A percentile compares a stretch with the other conserved stretches of the same genome.
Conservation (phyloP, 495 filamentous ascomycete species). For the Cercophora scortea region DNA sequence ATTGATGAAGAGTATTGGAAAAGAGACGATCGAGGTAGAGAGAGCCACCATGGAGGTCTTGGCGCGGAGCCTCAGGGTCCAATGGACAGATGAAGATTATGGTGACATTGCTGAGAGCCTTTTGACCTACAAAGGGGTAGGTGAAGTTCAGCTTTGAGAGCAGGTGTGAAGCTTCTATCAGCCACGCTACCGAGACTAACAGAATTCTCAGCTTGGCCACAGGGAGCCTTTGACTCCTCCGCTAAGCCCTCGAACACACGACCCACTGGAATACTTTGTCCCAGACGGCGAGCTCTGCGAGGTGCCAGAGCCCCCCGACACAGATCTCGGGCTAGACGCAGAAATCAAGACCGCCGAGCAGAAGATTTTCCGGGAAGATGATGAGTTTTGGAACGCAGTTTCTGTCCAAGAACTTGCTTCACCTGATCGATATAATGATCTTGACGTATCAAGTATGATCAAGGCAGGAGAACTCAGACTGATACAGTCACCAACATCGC, state of each 20-base stretch:
- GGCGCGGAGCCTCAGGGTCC: slow-evolving; percentile 22
- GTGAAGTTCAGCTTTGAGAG: slow-evolving; percentile 1
- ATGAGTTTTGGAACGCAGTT: slow-evolving; percentile 10
- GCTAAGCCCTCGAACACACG: slow-evolving; percentile 40
- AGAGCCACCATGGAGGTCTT: slow-evolving; percentile 11
- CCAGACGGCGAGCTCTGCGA: slow-evolving; percentile 39
- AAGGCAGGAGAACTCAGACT: slow-evolving; percentile 11
- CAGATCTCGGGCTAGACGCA: slow-evolving; percentile 31
- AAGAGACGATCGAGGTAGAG: slow-evolving; percentile 14
- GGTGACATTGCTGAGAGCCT: slow-evolving; percentile 21
- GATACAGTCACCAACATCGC: neutral
- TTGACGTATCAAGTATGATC: slow-evolving; percentile 17
- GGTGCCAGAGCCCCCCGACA: slow-evolving; percentile 48
- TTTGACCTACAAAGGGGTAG: slow-evolving; percentile 27
- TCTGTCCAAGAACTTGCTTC: neutral
- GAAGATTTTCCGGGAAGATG: slow-evolving; percentile 11
- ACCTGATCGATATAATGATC: slow-evolving; percentile 13
- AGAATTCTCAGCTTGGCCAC: slow-evolving; percentile 17
- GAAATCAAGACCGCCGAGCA: slow-evolving; percentile 43
- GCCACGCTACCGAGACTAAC: neutral
- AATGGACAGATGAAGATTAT: slow-evolving; percentile 30
- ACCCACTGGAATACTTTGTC: slow-evolving; percentile 30
- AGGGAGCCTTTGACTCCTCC: slow-evolving; percentile 48
- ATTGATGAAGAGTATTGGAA: slow-evolving; percentile 1
- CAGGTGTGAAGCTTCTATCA: neutral